Percentiles rank a stretch among this genome's conserved stretches.
phyloP scores from a whole-genome alignment of 768 basidiomycete genomes.

The Naganishia vishniacii region DNA sequence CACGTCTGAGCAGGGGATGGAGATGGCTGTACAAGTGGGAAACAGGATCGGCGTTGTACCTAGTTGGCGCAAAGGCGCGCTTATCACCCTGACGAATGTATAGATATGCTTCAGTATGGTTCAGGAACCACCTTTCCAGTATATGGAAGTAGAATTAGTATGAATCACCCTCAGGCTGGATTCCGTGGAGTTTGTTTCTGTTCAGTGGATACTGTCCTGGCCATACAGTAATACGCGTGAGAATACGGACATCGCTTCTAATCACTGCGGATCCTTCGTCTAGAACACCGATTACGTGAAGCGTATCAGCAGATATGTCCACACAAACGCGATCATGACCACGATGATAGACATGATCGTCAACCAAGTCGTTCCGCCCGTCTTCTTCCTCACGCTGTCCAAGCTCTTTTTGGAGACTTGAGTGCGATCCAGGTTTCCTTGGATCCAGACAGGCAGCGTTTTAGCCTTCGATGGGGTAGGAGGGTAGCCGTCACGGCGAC shows the following conservation, averaged over 20 bases:
- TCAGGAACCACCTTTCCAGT: too few relatives aligned
- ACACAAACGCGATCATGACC: constrained; percentile 60
- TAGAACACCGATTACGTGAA: constrained; percentile 32
- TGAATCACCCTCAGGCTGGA: too few relatives aligned
- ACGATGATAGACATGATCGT: constrained; percentile 60
- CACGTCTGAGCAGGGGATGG: constrained; percentile 56
- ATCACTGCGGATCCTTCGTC: too few relatives aligned
- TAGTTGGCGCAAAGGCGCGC: background rate
- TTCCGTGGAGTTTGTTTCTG: too few relatives aligned
- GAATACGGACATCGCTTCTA: too few relatives aligned
- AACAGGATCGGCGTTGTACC: constrained; percentile 41
- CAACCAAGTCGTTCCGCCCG: constrained; percentile 67
- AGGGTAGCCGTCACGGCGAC: constrained; percentile 30
- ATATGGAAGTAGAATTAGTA: too few relatives aligned
- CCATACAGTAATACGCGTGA: too few relatives aligned
- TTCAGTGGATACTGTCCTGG: too few relatives aligned
- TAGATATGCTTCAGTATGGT: too few relatives aligned
- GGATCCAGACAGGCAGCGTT: constrained; percentile 50
- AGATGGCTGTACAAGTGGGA: constrained; percentile 63
- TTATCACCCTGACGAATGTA: too few relatives aligned
- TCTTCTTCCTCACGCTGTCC: constrained; percentile 61
- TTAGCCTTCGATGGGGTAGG: background rate
- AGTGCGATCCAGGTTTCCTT: constrained; percentile 44
- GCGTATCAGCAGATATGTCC: constrained; percentile 48
- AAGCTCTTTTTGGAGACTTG: constrained; percentile 53